Conservation (phyloP, 352 stramenopile species). For the Phytophthora sansomeana region DNA sequence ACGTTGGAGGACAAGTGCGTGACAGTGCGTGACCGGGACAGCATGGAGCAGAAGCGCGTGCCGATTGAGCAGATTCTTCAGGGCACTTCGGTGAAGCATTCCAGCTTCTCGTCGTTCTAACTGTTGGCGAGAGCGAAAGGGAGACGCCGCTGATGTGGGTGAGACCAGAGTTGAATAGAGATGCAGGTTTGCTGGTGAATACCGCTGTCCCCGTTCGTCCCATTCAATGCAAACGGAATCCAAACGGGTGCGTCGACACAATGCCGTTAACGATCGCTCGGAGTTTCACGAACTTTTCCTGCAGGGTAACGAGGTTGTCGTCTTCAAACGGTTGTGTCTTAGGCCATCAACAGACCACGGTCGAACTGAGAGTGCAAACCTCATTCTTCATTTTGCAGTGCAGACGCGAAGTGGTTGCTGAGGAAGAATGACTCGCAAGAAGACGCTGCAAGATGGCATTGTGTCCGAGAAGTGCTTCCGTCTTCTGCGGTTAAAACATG, state of each 20-base stretch:
- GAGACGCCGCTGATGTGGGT: slow-evolving; percentile 8
- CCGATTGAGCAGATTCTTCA: slow-evolving; percentile 90
- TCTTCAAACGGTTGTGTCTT: neutral
- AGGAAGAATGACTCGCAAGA: slow-evolving; percentile 29
- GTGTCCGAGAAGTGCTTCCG: slow-evolving; percentile 51
- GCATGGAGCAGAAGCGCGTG: slow-evolving; percentile 95
- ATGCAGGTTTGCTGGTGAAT: slow-evolving; percentile 1
- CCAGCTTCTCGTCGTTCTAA: slow-evolving; percentile 58
- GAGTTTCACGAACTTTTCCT: slow-evolving; percentile 9
- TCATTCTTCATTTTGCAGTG: slow-evolving; percentile 30
- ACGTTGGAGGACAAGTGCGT: slow-evolving; percentile 96
- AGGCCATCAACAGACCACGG: neutral
- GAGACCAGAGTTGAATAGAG: slow-evolving; percentile 32
- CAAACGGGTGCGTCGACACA: neutral
- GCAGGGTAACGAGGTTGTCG: neutral
- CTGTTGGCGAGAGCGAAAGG: slow-evolving; percentile 1
- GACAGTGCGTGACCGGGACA: slow-evolving; percentile 96
- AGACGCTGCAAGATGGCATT: neutral
- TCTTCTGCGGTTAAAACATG: slow-evolving; percentile 49
- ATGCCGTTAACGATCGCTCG: neutral
- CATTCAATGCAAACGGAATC: neutral
- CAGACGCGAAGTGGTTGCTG: slow-evolving; percentile 7
- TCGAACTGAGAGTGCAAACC: neutral
- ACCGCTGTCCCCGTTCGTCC: neutral
- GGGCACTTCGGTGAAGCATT: slow-evolving; percentile 39